Evolutionary conservation across 768 basidiomycete genomes (phyloP), one percentile per base, ranked within the genome.

Genomic region (Trametes cingulata): DNA sequence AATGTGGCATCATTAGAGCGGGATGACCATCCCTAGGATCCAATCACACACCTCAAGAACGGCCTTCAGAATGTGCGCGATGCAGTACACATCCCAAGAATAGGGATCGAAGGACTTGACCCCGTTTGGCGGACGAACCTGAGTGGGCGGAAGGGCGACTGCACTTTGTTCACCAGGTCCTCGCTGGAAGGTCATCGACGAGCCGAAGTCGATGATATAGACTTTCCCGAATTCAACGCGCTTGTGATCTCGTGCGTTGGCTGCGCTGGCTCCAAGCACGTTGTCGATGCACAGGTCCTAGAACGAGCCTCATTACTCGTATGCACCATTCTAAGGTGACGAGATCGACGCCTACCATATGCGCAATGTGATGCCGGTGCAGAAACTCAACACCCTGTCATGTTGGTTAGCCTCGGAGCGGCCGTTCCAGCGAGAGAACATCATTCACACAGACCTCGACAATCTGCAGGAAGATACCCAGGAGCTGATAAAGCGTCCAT

Each of bases 131-230:
- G 41, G 41, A 2, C 1, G 35, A 3, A 13, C 19, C 27, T 54
- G 52, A 5, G 35, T 45, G 10, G 52, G 41, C 17, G 52, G 52
- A 0, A 54, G 19, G 5, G 1, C 3, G 13, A 43, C n/a, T 7
- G 52, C 40, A 24, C 14, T 9, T n/a, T 54, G 52, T 6, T 22
- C 36, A 1, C 50, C 50, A 7, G 50, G 50, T 17, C 50, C 50
- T 9, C 8, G n/a, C 12, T 10, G 13, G 36, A 51, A 24, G 3
- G 14, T 20, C 36, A 19, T 36, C 1, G 50, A 36, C 5, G 50
- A 20, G 12, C 29, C 52, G 14, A 43, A 54, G 52, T 54, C 52
- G 52, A 54, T 54, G 13, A 54, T 54, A 41, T 43, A 43, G 4
- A 54, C 19, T n/a, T 35, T 54, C 17, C 27, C 27, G 22, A 8